These are phyloP conservation scores for Microdochium paspali DNA, from an alignment of 2,329 filamentous ascomycete genomes.

Conservation along the genomic window DNA sequence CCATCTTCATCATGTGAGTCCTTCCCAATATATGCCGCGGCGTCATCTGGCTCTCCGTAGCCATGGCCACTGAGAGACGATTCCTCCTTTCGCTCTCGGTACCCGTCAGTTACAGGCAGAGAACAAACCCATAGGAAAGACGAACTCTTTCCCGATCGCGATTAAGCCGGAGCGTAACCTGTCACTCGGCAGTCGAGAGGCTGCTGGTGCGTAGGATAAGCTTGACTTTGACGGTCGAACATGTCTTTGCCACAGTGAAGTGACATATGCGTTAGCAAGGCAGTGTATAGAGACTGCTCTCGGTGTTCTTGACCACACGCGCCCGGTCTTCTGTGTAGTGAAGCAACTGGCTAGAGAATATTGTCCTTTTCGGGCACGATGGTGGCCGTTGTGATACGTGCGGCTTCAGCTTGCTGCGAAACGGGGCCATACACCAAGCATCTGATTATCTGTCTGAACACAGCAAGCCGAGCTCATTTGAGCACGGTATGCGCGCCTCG, in stretches of 20 bases:
- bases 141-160: constrained; percentile 53
- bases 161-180: constrained; percentile 99
- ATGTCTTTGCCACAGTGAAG: constrained; percentile 25
- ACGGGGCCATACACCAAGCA: no score
- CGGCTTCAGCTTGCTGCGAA: no score
- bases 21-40: constrained; percentile 36
- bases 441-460: not conserved
- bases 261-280: not conserved
- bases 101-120: constrained; percentile 68
- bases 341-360: no score
- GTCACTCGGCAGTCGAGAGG: constrained; percentile 72
- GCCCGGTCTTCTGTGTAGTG: no score
- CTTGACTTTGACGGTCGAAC: constrained; percentile 94
- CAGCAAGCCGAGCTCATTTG: constrained; percentile 55
- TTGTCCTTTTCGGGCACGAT: no score
- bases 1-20: no score
- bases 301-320: no score
- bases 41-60: constrained; percentile 34
- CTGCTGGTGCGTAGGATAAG: constrained; percentile 74
- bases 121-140: constrained; percentile 36
- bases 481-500: constrained; percentile 87
- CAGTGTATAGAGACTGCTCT: no score
- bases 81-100: constrained; percentile 67
- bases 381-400: no score
- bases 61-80: constrained; percentile 53